Base-by-base conservation (phyloP, 306 rosid species). In the Hippophae tibetana region DNA sequence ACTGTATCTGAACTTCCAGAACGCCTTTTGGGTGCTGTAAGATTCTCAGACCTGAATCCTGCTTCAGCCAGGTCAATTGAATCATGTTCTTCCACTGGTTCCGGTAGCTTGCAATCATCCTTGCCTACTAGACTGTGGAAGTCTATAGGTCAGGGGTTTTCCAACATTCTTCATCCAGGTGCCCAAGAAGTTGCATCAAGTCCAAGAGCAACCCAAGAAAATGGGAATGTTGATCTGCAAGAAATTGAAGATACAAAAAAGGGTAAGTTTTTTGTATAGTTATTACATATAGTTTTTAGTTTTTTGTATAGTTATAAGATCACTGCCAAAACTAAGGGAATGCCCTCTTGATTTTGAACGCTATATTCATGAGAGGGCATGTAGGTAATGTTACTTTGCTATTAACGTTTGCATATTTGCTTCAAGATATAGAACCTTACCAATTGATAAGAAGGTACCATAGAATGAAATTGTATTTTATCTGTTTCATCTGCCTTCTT, bases 1-100 rank as follows among this genome's bases (percentile, higher is more conserved):
- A 60, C 73, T 56, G 85, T 79, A 54, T 72, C 77, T 43, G 97
- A 90, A 78, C 87, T 90, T 77, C 97, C 94, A 12, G 95, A 90
- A 58, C 73, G 68, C 56, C 68, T 90, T 54, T 72, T 87, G 6
- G 94, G 95, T 43, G 93, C 85, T 52, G 71, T 90, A 66, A 84
- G 94, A 69, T 81, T 87, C 63, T 76, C 89, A 7, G 77, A 81
- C 60, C 75, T 90, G 54, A 72, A 90, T 65, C 95, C 94, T 61
- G 69, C 75, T 70, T 76, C 86, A 27, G 97, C 97, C 48, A 60
- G 62, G 65, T 57, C 79, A 47, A 70, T 85, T 53, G 85, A 81
- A 60, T 74, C 83, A 10, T 69, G 72, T 8, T 70, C 79, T 27
- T 50, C 40, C 61, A 40, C 45, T 40, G 60, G 60, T 63, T 31